Percentiles rank a stretch among this genome's conserved stretches.
phyloP scores from a whole-genome alignment of 2,329 filamentous ascomycete species.

The Sporothrix protearum region DNA sequence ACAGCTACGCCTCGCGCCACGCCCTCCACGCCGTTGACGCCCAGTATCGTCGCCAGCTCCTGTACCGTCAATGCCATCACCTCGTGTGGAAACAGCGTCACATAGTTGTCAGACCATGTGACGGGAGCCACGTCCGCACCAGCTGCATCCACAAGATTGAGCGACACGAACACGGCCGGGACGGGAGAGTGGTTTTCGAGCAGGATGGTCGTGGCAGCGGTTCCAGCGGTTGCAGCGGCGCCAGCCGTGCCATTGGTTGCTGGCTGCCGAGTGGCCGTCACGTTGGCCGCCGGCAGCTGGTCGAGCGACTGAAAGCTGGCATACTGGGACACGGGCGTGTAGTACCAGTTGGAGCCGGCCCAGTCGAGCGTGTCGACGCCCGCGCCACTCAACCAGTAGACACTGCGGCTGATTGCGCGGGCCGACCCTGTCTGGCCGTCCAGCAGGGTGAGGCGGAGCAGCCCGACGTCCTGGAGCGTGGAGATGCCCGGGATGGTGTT shows the following conservation, averaged over 20 bases:
- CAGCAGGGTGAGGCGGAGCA: conserved; percentile 49
- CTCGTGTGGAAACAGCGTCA: conserved; percentile 58
- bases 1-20: conserved; percentile 24
- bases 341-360: conserved; percentile 56
- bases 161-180: conserved; percentile 56
- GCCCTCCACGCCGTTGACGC: background rate
- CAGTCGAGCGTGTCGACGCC: conserved; percentile 51
- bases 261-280: conserved; percentile 33
- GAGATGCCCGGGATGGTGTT: conserved; percentile 34
- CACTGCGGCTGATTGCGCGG: conserved; percentile 50
- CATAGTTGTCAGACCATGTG: conserved; percentile 60
- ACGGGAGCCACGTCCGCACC: conserved; percentile 50
- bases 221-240: background rate
- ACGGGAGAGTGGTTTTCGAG: conserved; percentile 51
- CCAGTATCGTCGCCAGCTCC: background rate
- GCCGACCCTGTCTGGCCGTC: conserved; percentile 24
- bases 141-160: conserved; percentile 46
- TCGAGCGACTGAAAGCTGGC: conserved; percentile 47
- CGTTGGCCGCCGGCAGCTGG: conserved; percentile 37
- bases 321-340: conserved; percentile 54
- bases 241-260: background rate
- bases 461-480: conserved; percentile 42
- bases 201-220: background rate
- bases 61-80: conserved; percentile 41
- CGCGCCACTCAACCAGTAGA: conserved; percentile 54